Conservation (phyloP, 768 basidiomycete genomes). For the Termitomyces sp. region DNA sequence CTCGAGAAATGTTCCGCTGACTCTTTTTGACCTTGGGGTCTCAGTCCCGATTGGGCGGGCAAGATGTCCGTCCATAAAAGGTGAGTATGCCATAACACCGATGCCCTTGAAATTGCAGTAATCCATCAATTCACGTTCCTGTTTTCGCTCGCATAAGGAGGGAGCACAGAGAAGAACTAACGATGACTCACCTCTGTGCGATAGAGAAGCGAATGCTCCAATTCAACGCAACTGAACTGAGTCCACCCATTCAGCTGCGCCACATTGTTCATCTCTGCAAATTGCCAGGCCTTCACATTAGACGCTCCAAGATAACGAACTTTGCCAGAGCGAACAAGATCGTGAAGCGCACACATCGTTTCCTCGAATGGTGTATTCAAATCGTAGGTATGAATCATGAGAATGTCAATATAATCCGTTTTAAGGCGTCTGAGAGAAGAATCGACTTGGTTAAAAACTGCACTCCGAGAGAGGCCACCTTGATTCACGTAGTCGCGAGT, state of each 20-base stretch:
- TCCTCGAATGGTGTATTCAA: slow-evolving; percentile 25
- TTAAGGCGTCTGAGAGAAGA: slow-evolving; percentile 23
- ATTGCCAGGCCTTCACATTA: slow-evolving; percentile 40
- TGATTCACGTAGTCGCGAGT: slow-evolving; percentile 15
- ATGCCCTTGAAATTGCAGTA: slow-evolving; percentile 44
- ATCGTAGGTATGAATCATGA: slow-evolving; percentile 39
- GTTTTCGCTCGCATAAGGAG: neutral
- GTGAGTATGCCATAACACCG: slow-evolving; percentile 44
- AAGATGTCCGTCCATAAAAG: slow-evolving; percentile 32
- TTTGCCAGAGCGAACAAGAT: slow-evolving; percentile 32
- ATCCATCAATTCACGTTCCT: slow-evolving; percentile 40
- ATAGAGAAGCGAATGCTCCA: slow-evolving; percentile 47
- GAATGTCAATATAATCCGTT: slow-evolving; percentile 23
- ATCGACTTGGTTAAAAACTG: slow-evolving; percentile 27
- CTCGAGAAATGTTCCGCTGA: slow-evolving; percentile 13
- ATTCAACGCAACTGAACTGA: slow-evolving; percentile 49
- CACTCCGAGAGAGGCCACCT: slow-evolving; percentile 13
- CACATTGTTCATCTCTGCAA: slow-evolving; percentile 36
- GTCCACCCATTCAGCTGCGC: slow-evolving; percentile 41
- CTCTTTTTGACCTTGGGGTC: slow-evolving; percentile 11
- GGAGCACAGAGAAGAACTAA: too few relatives aligned
- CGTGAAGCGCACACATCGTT: slow-evolving; percentile 42
- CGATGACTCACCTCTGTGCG: slow-evolving; percentile 34
- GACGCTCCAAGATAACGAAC: slow-evolving; percentile 46
- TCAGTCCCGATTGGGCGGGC: slow-evolving; percentile 26